Conservation (phyloP, 306 rosid genomes). For the Senna siamea region DNA sequence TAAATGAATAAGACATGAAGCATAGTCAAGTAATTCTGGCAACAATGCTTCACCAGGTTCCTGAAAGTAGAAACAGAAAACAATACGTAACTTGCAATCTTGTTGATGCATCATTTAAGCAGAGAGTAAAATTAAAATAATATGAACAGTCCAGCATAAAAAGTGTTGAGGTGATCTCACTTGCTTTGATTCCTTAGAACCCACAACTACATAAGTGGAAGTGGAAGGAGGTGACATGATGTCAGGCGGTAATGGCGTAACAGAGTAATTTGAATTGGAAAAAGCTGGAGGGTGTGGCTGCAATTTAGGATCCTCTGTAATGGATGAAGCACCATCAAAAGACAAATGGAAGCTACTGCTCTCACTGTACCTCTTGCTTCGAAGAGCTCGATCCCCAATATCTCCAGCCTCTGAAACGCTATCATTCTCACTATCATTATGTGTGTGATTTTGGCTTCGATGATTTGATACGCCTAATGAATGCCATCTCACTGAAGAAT, state of each 20-base stretch:
- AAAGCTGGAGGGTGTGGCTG: constrained; percentile 32
- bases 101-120: not conserved
- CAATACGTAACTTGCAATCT: not conserved
- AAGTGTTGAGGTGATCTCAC: constrained; percentile 45
- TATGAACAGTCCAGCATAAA: not conserved
- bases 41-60: constrained; percentile 41
- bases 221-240: constrained; percentile 33
- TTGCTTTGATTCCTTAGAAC: constrained; percentile 47
- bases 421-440: constrained; percentile 51
- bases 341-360: constrained; percentile 50
- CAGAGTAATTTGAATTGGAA: constrained; percentile 35
- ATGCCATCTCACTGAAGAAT: constrained; percentile 54
- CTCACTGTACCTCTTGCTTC: constrained; percentile 55
- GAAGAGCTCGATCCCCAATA: constrained; percentile 80
- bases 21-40: constrained; percentile 46
- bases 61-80: constrained; percentile 38
- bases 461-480: constrained; percentile 57
- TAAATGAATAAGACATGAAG: constrained; percentile 43
- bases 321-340: constrained; percentile 51
- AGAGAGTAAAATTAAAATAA: not conserved
- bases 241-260: constrained; percentile 48
- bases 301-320: constrained; percentile 41
- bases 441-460: constrained; percentile 32
- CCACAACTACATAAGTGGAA: constrained; percentile 40
- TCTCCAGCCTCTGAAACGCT: constrained; percentile 89